Percentiles rank a stretch among this genome's conserved stretches.
Evolutionary conservation across 1,139 yeast species (phyloP).

Genomic region (Kodamaea sp.): DNA sequence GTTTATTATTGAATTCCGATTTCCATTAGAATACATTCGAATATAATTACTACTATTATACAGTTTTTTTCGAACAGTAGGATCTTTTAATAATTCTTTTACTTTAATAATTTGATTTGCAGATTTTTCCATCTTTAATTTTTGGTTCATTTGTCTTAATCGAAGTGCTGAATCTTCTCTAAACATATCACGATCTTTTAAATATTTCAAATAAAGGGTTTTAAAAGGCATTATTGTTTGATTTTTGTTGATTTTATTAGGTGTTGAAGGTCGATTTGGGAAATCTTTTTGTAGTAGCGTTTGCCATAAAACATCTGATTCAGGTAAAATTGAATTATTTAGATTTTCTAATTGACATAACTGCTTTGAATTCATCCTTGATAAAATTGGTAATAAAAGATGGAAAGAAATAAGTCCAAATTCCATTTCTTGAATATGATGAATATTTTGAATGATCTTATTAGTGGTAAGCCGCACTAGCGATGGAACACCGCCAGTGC

Average conservation of each 20-base stretch:
- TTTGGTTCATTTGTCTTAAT: constrained; percentile 42
- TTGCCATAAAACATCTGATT: constrained; percentile 53
- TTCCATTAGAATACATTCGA: constrained; percentile 6
- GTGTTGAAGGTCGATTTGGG: constrained; percentile 32
- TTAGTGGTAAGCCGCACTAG: constrained; percentile 17
- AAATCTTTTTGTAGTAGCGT: constrained; percentile 44
- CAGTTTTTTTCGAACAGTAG: constrained; percentile 29
- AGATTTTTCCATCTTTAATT: constrained; percentile 40
- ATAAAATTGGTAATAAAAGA: constrained; percentile 41
- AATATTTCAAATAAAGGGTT: constrained; percentile 40
- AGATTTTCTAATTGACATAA: constrained; percentile 39
- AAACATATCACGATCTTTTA: constrained; percentile 42
- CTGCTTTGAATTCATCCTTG: constrained; percentile 46
- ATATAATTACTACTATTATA: constrained; percentile 1
- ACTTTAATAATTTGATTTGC: constrained; percentile 45
- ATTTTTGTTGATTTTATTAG: constrained; percentile 2
- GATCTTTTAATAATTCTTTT: constrained; percentile 36
- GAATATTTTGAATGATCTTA: constrained; percentile 18
- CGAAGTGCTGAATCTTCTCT: constrained; percentile 50
- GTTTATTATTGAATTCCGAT: constrained; percentile 31
- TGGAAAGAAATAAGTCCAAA: constrained; percentile 50
- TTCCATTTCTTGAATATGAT: constrained; percentile 37
- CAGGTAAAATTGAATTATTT: constrained; percentile 44
- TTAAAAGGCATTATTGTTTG: constrained; percentile 33
- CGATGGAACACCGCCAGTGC: constrained; percentile 6